A percentile compares a stretch with the other conserved stretches of the same genome.
phyloP scores from a whole-genome alignment of 441 rosid genomes.

The Gossypium lobatum region DNA sequence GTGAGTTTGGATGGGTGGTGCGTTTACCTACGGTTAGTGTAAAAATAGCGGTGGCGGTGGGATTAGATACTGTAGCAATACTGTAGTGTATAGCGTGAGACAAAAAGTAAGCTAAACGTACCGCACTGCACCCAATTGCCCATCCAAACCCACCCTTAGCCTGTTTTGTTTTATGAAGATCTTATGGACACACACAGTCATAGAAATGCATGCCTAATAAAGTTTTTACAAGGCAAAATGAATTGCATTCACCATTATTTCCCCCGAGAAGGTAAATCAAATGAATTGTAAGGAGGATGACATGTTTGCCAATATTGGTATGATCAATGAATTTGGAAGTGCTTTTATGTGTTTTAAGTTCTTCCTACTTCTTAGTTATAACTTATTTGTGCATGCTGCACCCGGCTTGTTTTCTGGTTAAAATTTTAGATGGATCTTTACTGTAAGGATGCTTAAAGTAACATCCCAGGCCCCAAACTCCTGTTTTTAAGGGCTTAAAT shows the following conservation, averaged over 20 bases:
- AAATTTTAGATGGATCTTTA: background rate
- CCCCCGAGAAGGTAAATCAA: background rate
- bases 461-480: background rate
- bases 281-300: background rate
- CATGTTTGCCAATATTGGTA: background rate
- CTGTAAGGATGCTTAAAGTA: background rate
- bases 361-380: background rate
- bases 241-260: background rate
- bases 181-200: background rate
- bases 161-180: background rate
- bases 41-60: too few relatives aligned
- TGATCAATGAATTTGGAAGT: background rate
- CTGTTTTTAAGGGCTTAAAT: too few relatives aligned
- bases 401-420: background rate
- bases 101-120: too few relatives aligned
- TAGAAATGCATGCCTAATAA: background rate
- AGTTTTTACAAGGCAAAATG: background rate
- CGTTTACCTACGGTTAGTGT: too few relatives aligned
- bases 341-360: background rate
- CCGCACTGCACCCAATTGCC: too few relatives aligned
- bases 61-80: too few relatives aligned
- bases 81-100: too few relatives aligned
- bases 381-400: background rate
- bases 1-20: too few relatives aligned
- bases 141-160: too few relatives aligned